phyloP scores from a whole-genome alignment of 306 rosid genomes.

The Cicer bijugum region DNA sequence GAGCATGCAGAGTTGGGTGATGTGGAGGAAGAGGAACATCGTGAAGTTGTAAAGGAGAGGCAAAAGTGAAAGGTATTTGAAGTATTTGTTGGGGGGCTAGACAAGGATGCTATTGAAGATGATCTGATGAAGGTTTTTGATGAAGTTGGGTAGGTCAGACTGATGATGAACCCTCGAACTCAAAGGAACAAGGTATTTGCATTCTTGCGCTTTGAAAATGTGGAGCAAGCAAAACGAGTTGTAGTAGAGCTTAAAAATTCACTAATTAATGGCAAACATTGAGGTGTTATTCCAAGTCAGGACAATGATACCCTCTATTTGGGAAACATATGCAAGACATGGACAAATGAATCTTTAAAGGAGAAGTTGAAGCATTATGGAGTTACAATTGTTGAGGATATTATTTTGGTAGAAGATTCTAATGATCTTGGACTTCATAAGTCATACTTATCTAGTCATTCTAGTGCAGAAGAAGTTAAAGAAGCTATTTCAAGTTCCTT shows the following conservation, averaged over 20 bases:
- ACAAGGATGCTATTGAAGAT: no score
- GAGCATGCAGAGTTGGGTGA: slow-evolving; percentile 67
- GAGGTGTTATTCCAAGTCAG: slow-evolving; percentile 97
- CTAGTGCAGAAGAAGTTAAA: no score
- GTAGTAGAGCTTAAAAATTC: slow-evolving; percentile 80
- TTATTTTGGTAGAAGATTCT: no score
- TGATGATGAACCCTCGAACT: slow-evolving; percentile 95
- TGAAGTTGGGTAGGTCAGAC: slow-evolving; percentile 80
- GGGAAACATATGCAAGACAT: slow-evolving; percentile 96
- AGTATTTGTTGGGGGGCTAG: no score
- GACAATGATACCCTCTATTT: slow-evolving; percentile 95
- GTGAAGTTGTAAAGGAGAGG: slow-evolving; percentile 88
- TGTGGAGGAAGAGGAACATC: slow-evolving; percentile 82
- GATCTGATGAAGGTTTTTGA: slow-evolving; percentile 59
- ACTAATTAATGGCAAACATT: slow-evolving; percentile 77
- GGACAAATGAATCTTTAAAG: slow-evolving; percentile 54
- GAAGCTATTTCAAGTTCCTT: no score
- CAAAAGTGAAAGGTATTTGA: slow-evolving; percentile 60
- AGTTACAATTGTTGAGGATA: no score
- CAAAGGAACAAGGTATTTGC: slow-evolving; percentile 98
- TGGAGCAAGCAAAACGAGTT: slow-evolving; percentile 91
- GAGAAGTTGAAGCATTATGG: no score
- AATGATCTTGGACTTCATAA: no score
- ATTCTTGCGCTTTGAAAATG: slow-evolving; percentile 84
- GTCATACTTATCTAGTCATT: no score